Conservation (phyloP, 192 early-diverging fungal species). For the Backusella parvicylindrica region DNA sequence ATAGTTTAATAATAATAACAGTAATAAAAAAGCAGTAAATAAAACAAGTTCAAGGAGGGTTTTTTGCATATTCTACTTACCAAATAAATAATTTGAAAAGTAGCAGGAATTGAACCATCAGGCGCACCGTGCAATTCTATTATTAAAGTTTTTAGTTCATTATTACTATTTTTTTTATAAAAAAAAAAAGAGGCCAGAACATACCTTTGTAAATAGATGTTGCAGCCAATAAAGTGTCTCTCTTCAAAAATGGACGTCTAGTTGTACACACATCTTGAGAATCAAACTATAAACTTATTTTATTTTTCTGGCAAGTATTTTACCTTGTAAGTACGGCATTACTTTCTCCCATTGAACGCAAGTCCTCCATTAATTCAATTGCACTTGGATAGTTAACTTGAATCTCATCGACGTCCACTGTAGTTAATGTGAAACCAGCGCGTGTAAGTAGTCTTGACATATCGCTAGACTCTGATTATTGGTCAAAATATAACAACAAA, state of each 20-base stretch:
- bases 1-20: slow-evolving; percentile 12
- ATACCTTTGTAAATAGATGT: slow-evolving; percentile 84
- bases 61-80: slow-evolving; percentile 11
- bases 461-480: slow-evolving; percentile 58
- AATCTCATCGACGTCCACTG: slow-evolving; percentile 92
- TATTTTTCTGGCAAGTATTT: not conserved
- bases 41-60: not conserved
- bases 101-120: slow-evolving; percentile 89
- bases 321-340: slow-evolving; percentile 81
- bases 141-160: slow-evolving; percentile 1
- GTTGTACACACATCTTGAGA: not conserved
- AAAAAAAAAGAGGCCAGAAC: not conserved
- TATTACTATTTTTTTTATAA: not conserved
- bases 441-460: slow-evolving; percentile 75
- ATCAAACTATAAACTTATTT: not conserved
- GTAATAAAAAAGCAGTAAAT: not conserved
- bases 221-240: slow-evolving; percentile 85
- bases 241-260: slow-evolving; percentile 64
- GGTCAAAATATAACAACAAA: not conserved
- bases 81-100: slow-evolving; percentile 82
- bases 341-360: slow-evolving; percentile 91
- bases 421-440: slow-evolving; percentile 86
- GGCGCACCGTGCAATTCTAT: slow-evolving; percentile 82
- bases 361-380: slow-evolving; percentile 87
- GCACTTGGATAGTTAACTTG: slow-evolving; percentile 88